Conservation (phyloP, 768 basidiomycete genomes). For the Leccinum olivaceopallidum region DNA sequence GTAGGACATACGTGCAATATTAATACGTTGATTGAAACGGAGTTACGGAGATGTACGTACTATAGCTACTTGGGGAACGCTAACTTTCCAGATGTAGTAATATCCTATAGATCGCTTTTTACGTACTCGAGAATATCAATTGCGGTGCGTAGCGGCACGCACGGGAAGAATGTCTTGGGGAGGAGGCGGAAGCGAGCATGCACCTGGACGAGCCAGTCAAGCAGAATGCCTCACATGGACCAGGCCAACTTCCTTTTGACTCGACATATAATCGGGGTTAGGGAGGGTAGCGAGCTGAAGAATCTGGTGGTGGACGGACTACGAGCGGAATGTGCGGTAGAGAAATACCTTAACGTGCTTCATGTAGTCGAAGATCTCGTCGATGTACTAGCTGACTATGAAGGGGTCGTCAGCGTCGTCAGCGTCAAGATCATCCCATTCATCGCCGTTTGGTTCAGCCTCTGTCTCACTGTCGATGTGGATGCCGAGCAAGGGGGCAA, state of each 20-base stretch:
- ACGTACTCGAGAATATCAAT: no score
- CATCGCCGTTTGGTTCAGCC: slow-evolving; percentile 56
- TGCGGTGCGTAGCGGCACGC: no score
- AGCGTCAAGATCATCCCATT: slow-evolving; percentile 91
- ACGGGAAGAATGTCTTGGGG: slow-evolving; percentile 90
- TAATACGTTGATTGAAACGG: no score
- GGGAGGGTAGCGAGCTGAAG: slow-evolving; percentile 77
- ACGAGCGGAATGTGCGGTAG: background rate
- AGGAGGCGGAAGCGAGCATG: slow-evolving; percentile 84
- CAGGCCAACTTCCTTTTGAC: slow-evolving; percentile 80
- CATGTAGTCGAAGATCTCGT: slow-evolving; percentile 92
- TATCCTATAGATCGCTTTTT: no score
- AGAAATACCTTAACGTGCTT: slow-evolving; percentile 73
- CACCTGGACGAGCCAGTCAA: slow-evolving; percentile 93
- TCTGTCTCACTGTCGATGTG: slow-evolving; percentile 51
- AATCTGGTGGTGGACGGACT: background rate
- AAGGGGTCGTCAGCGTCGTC: slow-evolving; percentile 92
- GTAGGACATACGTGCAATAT: no score
- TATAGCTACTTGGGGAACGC: no score
- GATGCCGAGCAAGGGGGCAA: slow-evolving; percentile 43
- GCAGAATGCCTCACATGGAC: slow-evolving; percentile 86
- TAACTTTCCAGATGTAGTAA: no score
- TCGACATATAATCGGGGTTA: slow-evolving; percentile 81
- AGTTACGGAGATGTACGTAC: no score
- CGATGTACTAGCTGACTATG: slow-evolving; percentile 96